Conservation (phyloP, 2,329 filamentous ascomycete genomes). For the Stemphylium lycopersici region DNA sequence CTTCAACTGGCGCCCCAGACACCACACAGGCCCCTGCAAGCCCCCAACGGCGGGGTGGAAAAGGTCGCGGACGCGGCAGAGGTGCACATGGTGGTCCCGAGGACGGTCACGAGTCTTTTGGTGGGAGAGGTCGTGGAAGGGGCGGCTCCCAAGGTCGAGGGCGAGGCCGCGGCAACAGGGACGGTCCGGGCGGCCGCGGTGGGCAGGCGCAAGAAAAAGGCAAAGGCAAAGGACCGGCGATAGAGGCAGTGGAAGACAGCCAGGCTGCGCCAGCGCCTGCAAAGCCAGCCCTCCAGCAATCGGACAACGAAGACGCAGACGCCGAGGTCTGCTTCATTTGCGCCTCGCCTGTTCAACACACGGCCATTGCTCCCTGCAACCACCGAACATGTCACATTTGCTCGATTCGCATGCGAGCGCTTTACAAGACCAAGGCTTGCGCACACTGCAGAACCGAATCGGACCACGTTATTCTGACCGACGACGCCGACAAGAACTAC, state of each 20-base stretch:
- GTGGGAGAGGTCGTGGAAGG: slow-evolving; percentile 42
- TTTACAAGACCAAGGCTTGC: slow-evolving; percentile 96
- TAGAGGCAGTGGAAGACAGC: slow-evolving; percentile 13
- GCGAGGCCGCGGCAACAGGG: slow-evolving; percentile 40
- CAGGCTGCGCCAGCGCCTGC: slow-evolving; percentile 5
- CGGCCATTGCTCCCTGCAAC: slow-evolving; percentile 90
- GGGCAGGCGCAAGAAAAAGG: slow-evolving; percentile 36
- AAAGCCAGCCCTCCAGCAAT: slow-evolving; percentile 9
- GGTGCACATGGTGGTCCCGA: slow-evolving; percentile 29
- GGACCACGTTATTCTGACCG: slow-evolving; percentile 88
- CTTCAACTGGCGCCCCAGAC: slow-evolving; percentile 33
- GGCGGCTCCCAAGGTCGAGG: slow-evolving; percentile 43
- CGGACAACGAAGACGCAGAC: slow-evolving; percentile 50
- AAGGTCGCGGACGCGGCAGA: slow-evolving; percentile 39
- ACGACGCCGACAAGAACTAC: slow-evolving; percentile 79
- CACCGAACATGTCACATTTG: slow-evolving; percentile 98
- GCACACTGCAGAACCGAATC: slow-evolving; percentile 89
- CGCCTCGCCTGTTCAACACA: slow-evolving; percentile 85
- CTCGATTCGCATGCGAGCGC: slow-evolving; percentile 82
- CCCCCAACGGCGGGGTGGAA: slow-evolving; percentile 38
- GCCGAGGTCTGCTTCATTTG: slow-evolving; percentile 95
- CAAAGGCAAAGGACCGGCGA: slow-evolving; percentile 33
- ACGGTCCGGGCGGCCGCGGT: slow-evolving; percentile 38
- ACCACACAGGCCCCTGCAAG: slow-evolving; percentile 33
- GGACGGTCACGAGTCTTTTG: slow-evolving; percentile 26